phyloP scores from a whole-genome alignment of 179 eudicot species.

The Nepenthes alata region DNA sequence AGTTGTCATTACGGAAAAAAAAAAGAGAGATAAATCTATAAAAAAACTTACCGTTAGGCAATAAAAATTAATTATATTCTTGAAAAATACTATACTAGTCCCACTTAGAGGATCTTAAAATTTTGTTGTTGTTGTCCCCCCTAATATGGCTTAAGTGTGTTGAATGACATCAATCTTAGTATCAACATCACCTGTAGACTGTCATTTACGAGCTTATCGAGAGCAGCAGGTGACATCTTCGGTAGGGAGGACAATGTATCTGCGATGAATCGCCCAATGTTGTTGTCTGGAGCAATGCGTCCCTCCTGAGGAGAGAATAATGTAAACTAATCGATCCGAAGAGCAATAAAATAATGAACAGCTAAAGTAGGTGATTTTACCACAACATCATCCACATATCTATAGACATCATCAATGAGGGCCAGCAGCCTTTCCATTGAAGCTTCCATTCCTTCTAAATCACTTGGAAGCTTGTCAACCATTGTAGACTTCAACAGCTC shows the following conservation, averaged over 20 bases:
- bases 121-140: no score
- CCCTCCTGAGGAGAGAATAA: constrained; percentile 40
- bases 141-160: no score
- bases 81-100: no score
- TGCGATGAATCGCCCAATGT: constrained; percentile 68
- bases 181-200: constrained; percentile 50
- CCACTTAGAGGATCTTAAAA: no score
- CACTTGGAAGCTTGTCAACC: constrained; percentile 86
- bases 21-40: no score
- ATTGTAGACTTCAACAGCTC: constrained; percentile 71
- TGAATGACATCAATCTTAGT: no score
- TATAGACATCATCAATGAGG: constrained; percentile 68
- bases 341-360: not conserved
- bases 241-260: constrained; percentile 77
- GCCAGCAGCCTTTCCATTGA: constrained; percentile 65
- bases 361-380: constrained; percentile 20
- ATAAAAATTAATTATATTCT: no score
- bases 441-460: constrained; percentile 92
- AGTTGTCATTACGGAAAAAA: no score
- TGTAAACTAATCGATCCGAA: no score
- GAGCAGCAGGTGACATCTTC: constrained; percentile 55
- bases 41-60: no score
- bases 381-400: constrained; percentile 95
- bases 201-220: constrained; percentile 84
- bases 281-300: constrained; percentile 60